Evolutionary conservation across 345 rosid genomes (phyloP), one percentile per base, ranked within the genome.

Genomic region (Durio zibethinus): DNA sequence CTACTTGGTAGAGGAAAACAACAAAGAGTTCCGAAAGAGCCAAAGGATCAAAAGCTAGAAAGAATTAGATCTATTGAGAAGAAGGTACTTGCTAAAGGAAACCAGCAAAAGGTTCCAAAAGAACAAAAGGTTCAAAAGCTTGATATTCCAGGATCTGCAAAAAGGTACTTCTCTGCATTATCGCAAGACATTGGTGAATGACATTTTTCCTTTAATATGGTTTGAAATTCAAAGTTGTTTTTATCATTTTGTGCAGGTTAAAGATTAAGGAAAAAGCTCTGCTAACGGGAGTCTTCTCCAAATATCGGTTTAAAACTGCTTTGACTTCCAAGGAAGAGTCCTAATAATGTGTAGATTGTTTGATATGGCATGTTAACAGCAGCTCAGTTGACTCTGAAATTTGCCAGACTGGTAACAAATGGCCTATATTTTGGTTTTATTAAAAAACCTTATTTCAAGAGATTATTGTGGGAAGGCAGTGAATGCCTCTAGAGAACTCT

Each of bases 211-310:
- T 57, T 59, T 29, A 20, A 20, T 59, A 10, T 50, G 14, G 0
- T 40, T 31, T 40, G 7, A 75, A 40, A 10, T 52, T 53, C 4
- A 8, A 74, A 52, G 60, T 71, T 71, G 38, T 47, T 9, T 9
- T 71, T 48, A 15, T 53, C 2, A 15, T 25, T 10, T 67, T 45
- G 60, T 78, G 83, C 92, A 95, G 96, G 83, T 83, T 95, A 83
- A 90, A 85, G 86, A 69, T 90, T 77, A 89, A 85, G 87, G 99
- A 95, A 88, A 92, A 90, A 86, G 86, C 93, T 40, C 75, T 87
- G 72, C 86, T 95, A 72, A 87, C 87, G 0, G 89, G 87, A 0
- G 97, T 92, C 38, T 86, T 93, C 76, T 76, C 87, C 47, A 95
- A 95, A 83, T 95, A 95, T 83, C 90, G 90, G 5, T 82, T 73